Conservation (phyloP, 495 filamentous ascomycete species). For the Trichoderma reesei region DNA sequence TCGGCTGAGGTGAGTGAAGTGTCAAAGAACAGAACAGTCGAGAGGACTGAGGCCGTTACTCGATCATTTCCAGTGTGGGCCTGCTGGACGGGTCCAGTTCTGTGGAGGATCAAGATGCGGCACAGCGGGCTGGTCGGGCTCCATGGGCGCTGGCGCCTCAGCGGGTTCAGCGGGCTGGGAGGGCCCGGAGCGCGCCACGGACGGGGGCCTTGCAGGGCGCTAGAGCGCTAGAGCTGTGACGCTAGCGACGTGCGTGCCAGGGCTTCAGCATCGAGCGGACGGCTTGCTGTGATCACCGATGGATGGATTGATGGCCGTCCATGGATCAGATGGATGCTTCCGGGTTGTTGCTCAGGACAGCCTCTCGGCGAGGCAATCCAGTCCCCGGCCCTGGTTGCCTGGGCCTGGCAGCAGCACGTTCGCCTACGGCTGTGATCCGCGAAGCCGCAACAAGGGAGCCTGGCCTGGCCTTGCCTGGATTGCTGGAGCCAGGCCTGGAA, state of each 20-base stretch:
- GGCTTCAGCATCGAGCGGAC: too few species aligned
- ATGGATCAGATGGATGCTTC: too few species aligned
- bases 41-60: too few species aligned
- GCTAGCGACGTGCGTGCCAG: neutral
- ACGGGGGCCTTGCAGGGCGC: neutral
- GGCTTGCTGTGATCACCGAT: too few species aligned
- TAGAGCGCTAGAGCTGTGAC: too few species aligned
- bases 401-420: too few species aligned
- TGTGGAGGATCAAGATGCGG: neutral
- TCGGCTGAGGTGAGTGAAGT: too few species aligned
- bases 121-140: neutral
- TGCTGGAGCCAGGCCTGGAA: too few species aligned
- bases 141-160: neutral
- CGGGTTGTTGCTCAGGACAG: too few species aligned
- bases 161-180: neutral
- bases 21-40: neutral
- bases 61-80: slow-evolving; percentile 6
- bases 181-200: slow-evolving; percentile 4
- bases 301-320: too few species aligned
- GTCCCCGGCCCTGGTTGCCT: neutral
- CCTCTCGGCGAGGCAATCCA: slow-evolving; percentile 5
- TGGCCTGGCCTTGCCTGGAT: too few species aligned
- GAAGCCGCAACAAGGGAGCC: neutral
- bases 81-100: neutral
- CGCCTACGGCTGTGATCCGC: neutral